Base-by-base conservation (phyloP, 805 yeast genomes). In the Starmera caribaea region DNA sequence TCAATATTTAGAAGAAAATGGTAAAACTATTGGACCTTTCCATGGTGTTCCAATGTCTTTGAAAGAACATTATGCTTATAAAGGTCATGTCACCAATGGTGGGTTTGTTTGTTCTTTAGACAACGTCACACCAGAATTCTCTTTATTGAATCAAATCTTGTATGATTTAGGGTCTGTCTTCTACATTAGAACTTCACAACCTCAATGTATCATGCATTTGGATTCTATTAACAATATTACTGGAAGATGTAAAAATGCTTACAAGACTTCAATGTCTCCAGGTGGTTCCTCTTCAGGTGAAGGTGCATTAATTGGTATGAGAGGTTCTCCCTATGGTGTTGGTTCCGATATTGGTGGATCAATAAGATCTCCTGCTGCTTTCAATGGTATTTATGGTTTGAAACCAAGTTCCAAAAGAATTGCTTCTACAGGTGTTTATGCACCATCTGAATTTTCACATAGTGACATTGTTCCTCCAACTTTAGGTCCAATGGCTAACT, bases 201-300 rank as follows among this genome's bases (percentile, higher is more conserved):
- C 87, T 5, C 86, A 79, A 54, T 65, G 77, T 4, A 61, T 80
- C 54, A 80, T 80, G 87, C 85, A 79, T 48, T 60, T 76, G 52
- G 81, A 77, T 54, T 72, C 83, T 17, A 62, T 66, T 50, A 77
- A 78, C 56, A 74, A 74, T 59, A 66, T 79, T 50, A 68, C 65
- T 34, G 85, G 84, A 6, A 63, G 75, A 45, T 66, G 82, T 6
- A 63, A 72, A 52, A 79, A 79, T 52, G 74, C 83, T 1, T 59
- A 63, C 57, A 79, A 80, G 47, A 63, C 77, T 31, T 58, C 67
- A 21, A 62, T 78, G 42, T 71, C 81, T 15, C 68, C 81, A 3
- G 86, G 87, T 45, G 87, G 87, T n/a, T 75, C 82, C 1, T 75
- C 83, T 4, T 80, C 82, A 32, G 87, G 87, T 44, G 87, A 79